Evolutionary conservation across 495 filamentous ascomycete species (phyloP), one percentile per base, ranked within the genome.

Genomic region (Diplogelasinospora grovesii): DNA sequence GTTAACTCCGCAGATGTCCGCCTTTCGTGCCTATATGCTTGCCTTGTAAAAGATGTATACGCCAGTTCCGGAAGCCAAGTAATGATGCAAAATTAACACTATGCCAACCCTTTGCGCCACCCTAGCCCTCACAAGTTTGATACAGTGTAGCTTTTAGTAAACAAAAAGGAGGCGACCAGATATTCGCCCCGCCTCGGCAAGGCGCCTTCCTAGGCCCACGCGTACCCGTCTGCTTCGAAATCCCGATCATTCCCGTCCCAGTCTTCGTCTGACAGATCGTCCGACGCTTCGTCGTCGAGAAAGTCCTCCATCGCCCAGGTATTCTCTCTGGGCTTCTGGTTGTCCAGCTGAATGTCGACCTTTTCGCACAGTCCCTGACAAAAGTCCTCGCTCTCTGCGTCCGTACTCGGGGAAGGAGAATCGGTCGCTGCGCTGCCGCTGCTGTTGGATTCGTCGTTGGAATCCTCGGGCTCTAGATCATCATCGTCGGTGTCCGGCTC

Each of bases 311-410:
- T 88, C 15, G 72, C 74, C 48, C 74, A 83, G 27, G 82, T 80
- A n/a, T 64, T 69, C 49, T 92, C 89, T 1, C 66, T 73, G 14
- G 83, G 83, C 29, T 87, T 78, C 50, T 84, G 77, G 57, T 93
- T 90, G 53, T 94, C 89, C 36, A 95, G 82, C 14, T 77, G 68
- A 30, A 95, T 72, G 30, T 78, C 75, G n/a, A 95, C 86, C 23
- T 77, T 65, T 18, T 88, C 70, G 59, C 89, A 95, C 70, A 87
- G 70, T 1, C 88, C 86, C 32, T 92, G 88, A 11, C 81, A 61
- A 42, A 70, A 65, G 2, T 56, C 39, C n/a, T n/a, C n/a, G n/a
- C n/a, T n/a, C n/a, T n/a, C n/a, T n/a, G n/a, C n/a, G 10, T 54
- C 48, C 18, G 36, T 20, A 5, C 9, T 32, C 15, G 42, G 53